Conservation (phyloP, 352 stramenopile species). For the Peronosclerospora sorghi region DNA sequence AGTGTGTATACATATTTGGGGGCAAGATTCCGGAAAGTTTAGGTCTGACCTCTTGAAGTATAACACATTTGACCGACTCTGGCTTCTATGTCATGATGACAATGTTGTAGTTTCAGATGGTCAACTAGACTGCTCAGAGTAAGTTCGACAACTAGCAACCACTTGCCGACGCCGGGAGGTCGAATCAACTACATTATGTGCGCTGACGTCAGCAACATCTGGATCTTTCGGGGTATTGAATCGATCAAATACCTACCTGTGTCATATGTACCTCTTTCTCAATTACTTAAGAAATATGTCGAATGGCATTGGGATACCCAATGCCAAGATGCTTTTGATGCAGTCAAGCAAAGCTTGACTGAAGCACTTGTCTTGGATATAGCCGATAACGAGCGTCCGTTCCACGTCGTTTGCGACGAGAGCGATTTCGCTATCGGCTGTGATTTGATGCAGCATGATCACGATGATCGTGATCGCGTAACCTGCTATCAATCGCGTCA, state of each 20-base stretch:
- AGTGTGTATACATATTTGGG: constrained; percentile 81
- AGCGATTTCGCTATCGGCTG: no score
- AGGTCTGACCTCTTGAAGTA: constrained; percentile 76
- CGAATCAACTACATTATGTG: constrained; percentile 59
- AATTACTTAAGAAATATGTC: no score
- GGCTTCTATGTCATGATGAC: constrained; percentile 79
- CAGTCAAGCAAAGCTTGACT: no score
- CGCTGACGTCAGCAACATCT: constrained; percentile 71
- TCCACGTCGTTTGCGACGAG: no score
- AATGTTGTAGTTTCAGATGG: constrained; percentile 38
- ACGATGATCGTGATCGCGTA: no score
- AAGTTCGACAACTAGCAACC: constrained; percentile 26
- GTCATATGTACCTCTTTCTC: no score
- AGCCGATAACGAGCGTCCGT: no score
- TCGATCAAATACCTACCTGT: constrained; percentile 32
- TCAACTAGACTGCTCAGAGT: neutral
- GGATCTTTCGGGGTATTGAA: constrained; percentile 60
- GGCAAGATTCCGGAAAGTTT: constrained; percentile 65
- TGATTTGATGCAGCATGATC: no score
- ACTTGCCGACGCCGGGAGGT: constrained; percentile 34
- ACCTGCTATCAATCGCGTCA: no score
- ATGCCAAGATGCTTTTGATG: no score
- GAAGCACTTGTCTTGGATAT: no score
- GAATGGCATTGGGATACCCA: no score
- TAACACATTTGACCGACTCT: constrained; percentile 81